Conservation (phyloP, 768 basidiomycete species). For the Fomitopsis pulvina region DNA sequence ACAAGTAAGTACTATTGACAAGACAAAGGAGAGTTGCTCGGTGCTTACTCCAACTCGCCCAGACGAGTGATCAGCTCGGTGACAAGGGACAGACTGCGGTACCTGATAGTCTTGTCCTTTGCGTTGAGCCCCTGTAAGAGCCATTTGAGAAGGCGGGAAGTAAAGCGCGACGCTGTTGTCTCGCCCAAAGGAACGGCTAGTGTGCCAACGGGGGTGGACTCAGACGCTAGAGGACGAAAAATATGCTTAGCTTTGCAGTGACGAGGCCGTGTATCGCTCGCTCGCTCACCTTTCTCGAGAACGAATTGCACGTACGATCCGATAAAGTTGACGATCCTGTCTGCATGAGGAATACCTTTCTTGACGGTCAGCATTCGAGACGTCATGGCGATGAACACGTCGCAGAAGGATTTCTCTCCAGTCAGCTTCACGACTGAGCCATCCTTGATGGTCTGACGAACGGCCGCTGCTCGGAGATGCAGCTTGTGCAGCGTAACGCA, state of each 20-base stretch:
- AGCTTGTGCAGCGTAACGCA: constrained; percentile 39
- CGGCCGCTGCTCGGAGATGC: constrained; percentile 28
- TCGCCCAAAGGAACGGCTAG: constrained; percentile 50
- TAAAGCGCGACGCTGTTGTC: constrained; percentile 62
- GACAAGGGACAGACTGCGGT: constrained; percentile 36
- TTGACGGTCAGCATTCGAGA: constrained; percentile 37
- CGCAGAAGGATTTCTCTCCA: constrained; percentile 42
- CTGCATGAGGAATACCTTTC: constrained; percentile 41
- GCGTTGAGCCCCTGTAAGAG: constrained; percentile 41
- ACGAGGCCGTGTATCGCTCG: no score
- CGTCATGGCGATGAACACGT: constrained; percentile 35
- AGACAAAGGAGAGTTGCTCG: no score
- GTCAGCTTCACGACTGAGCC: constrained; percentile 26
- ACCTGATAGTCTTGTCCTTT: constrained; percentile 46
- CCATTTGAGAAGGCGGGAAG: constrained; percentile 57
- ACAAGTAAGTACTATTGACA: not conserved
- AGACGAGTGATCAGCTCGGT: constrained; percentile 39
- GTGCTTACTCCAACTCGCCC: constrained; percentile 42
- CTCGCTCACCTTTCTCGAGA: constrained; percentile 36
- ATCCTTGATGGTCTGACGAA: constrained; percentile 21
- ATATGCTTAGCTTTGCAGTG: not conserved
- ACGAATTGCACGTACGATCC: constrained; percentile 37
- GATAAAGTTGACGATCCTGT: constrained; percentile 42
- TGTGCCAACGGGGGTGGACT: not conserved
- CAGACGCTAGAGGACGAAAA: not conserved